Evolutionary conservation across 306 rosid genomes (phyloP).

Genomic region (Corylus avellana): DNA sequence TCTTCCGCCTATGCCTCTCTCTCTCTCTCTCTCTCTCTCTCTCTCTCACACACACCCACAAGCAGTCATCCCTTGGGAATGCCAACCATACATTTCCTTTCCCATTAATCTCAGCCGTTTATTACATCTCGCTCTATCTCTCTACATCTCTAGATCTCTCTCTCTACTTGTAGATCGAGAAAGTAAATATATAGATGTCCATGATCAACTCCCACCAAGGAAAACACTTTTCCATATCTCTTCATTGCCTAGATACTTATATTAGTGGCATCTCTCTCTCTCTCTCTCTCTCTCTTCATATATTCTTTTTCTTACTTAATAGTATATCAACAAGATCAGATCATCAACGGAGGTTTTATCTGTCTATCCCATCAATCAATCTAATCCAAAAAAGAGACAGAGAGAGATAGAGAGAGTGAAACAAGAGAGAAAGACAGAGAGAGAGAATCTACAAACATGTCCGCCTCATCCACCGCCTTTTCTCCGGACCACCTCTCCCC

Average conservation of each 20-base stretch:
- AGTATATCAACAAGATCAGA: slow-evolving; percentile 47
- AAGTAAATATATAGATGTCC: background rate
- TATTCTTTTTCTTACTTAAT: background rate
- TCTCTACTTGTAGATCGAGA: too few species aligned
- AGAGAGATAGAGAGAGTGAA: background rate
- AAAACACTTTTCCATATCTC: slow-evolving; percentile 5
- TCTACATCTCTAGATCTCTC: background rate
- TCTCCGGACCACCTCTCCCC: slow-evolving; percentile 81
- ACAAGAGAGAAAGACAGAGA: slow-evolving; percentile 8
- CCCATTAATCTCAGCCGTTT: background rate
- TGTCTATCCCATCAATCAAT: slow-evolving; percentile 80
- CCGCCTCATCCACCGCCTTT: slow-evolving; percentile 67
- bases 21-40: slow-evolving; percentile 9
- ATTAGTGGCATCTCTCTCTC: slow-evolving; percentile 13
- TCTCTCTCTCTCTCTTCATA: background rate
- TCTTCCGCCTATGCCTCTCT: slow-evolving; percentile 48
- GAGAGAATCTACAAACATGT: slow-evolving; percentile 41
- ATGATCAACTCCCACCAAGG: background rate
- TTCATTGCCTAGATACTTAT: slow-evolving; percentile 6
- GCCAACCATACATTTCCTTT: slow-evolving; percentile 49
- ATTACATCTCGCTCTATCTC: background rate
- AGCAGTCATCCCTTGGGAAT: slow-evolving; percentile 48
- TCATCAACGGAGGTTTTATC: slow-evolving; percentile 45
- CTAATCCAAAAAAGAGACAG: slow-evolving; percentile 31
- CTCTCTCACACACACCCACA: background rate